These are phyloP conservation scores for Alternaria metachromatica DNA, from an alignment of 2,329 filamentous ascomycete species.

Conservation along the genomic window DNA sequence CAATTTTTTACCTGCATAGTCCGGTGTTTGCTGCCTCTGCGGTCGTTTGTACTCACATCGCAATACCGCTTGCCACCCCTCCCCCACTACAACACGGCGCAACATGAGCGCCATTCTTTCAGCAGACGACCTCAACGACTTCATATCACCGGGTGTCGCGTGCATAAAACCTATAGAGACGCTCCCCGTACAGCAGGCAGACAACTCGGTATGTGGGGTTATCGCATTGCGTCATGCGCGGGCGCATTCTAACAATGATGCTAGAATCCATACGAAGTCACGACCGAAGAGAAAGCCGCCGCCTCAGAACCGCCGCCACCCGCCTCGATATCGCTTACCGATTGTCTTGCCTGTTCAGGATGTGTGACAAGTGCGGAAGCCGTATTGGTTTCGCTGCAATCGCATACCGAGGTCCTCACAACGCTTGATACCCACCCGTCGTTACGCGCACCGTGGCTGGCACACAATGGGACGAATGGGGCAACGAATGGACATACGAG, in stretches of 20 bases:
- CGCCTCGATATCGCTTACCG: slow-evolving; percentile 92
- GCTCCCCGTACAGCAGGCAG: slow-evolving; percentile 67
- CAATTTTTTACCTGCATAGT: neutral
- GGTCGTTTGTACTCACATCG: neutral
- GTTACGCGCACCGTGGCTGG: slow-evolving; percentile 46
- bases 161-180: slow-evolving; percentile 98
- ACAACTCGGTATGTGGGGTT: slow-evolving; percentile 50
- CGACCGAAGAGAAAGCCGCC: slow-evolving; percentile 81
- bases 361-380: slow-evolving; percentile 98
- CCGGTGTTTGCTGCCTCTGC: neutral
- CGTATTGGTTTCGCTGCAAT: slow-evolving; percentile 93
- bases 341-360: slow-evolving; percentile 95
- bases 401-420: slow-evolving; percentile 86
- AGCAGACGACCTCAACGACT: slow-evolving; percentile 96
- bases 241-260: slow-evolving; percentile 33
- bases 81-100: slow-evolving; percentile 18
- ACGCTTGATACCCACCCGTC: slow-evolving; percentile 72
- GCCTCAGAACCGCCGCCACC: slow-evolving; percentile 67
- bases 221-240: slow-evolving; percentile 12
- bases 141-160: slow-evolving; percentile 95
- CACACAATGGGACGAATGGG: slow-evolving; percentile 37
- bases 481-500: slow-evolving; percentile 10
- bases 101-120: slow-evolving; percentile 96
- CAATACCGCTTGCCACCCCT: slow-evolving; percentile 18
- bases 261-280: slow-evolving; percentile 79